These are phyloP conservation scores for Vitis rupestris DNA, from an alignment of 164 flowering plant species.

Conservation along the genomic window DNA sequence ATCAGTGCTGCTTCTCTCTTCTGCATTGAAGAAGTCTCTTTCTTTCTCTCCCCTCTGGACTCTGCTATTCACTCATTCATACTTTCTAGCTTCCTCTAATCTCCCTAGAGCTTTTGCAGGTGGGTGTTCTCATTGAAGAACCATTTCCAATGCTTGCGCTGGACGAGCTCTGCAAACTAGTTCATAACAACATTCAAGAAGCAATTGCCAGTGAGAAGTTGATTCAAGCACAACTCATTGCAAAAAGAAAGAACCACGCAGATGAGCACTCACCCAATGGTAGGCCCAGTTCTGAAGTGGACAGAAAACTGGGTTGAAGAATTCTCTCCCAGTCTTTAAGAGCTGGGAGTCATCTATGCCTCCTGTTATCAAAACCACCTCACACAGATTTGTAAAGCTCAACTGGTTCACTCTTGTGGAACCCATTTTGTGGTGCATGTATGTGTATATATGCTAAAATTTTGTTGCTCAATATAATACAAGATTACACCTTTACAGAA, in stretches of 20 bases:
- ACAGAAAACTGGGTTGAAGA: neutral
- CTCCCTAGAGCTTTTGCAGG: constrained; percentile 35
- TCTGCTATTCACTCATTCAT: neutral
- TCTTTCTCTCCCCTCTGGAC: neutral
- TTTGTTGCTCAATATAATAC: neutral
- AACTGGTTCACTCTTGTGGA: neutral
- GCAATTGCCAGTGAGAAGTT: constrained; percentile 47
- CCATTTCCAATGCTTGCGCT: constrained; percentile 95
- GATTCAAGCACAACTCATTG: constrained; percentile 42
- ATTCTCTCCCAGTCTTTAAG: neutral
- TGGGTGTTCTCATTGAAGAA: constrained; percentile 96
- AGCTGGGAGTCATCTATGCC: neutral
- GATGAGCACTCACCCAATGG: constrained; percentile 55
- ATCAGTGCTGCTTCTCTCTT: constrained; percentile 95
- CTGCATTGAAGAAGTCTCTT: constrained; percentile 91
- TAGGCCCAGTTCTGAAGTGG: constrained; percentile 30
- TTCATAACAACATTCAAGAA: constrained; percentile 54
- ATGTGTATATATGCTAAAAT: neutral
- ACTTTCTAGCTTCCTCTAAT: no score
- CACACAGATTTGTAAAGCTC: neutral
- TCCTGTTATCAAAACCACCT: neutral
- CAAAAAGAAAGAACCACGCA: constrained; percentile 37
- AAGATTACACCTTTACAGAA: neutral
- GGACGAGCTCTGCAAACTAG: constrained; percentile 61
- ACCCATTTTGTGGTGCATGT: neutral